Conservation (phyloP, 768 basidiomycete genomes). For the Lentinus tigrinus region DNA sequence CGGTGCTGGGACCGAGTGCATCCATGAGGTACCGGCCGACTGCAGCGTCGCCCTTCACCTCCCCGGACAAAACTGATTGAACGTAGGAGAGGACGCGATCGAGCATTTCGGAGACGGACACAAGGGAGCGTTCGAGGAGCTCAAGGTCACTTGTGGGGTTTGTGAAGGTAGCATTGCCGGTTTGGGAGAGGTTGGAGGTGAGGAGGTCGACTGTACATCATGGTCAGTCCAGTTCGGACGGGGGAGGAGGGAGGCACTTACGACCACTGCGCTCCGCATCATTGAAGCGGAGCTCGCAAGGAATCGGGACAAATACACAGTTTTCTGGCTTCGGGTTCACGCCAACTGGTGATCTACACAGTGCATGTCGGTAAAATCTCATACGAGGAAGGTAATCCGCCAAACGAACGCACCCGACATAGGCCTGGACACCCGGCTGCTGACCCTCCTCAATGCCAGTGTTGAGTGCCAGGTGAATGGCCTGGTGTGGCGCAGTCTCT, state of each 20-base stretch:
- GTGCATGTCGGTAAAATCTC: neutral
- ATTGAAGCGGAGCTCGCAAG: slow-evolving; percentile 81
- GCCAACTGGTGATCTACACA: slow-evolving; percentile 77
- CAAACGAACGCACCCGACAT: slow-evolving; percentile 60
- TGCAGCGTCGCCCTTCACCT: slow-evolving; percentile 74
- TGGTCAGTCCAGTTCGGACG: neutral
- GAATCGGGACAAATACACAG: slow-evolving; percentile 90
- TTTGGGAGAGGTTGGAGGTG: slow-evolving; percentile 39
- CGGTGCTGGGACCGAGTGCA: slow-evolving; percentile 69
- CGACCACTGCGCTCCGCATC: slow-evolving; percentile 83
- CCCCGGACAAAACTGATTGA: slow-evolving; percentile 73
- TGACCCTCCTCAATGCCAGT: slow-evolving; percentile 68
- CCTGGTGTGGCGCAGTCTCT: slow-evolving; percentile 85
- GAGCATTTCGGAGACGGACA: slow-evolving; percentile 71
- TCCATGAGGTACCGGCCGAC: slow-evolving; percentile 92
- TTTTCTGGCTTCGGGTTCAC: slow-evolving; percentile 90
- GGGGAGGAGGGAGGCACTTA: slow-evolving; percentile 41
- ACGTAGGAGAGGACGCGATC: slow-evolving; percentile 87
- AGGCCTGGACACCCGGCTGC: slow-evolving; percentile 80
- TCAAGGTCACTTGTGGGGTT: slow-evolving; percentile 71
- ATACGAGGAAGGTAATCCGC: too few species aligned
- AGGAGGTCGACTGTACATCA: slow-evolving; percentile 72
- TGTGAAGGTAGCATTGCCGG: slow-evolving; percentile 36
- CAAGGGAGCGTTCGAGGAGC: slow-evolving; percentile 71
- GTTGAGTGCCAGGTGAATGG: slow-evolving; percentile 89